A percentile compares a stretch with the other conserved stretches of the same genome.
Conservation (phyloP, 1,139 yeast genomes). For the Suhomyces taliae region DNA sequence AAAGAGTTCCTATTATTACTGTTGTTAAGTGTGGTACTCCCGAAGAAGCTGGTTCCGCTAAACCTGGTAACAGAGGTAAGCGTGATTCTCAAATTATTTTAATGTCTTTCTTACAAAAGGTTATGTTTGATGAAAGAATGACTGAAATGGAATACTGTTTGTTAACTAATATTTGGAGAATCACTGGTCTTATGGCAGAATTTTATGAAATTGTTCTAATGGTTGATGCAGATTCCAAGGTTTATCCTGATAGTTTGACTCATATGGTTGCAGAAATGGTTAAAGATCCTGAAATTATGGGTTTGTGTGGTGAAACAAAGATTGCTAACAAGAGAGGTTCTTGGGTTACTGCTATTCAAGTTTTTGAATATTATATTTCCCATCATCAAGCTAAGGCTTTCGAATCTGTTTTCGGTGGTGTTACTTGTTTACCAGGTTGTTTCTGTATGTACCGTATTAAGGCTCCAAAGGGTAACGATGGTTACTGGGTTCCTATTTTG, state of each 20-base stretch:
- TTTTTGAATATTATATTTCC: slow-evolving; percentile 91
- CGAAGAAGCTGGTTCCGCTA: slow-evolving; percentile 71
- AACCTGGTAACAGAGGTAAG: slow-evolving; percentile 98
- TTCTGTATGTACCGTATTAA: slow-evolving; percentile 94
- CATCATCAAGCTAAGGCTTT: slow-evolving; percentile 97
- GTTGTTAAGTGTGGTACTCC: slow-evolving; percentile 94
- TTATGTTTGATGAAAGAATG: slow-evolving; percentile 96
- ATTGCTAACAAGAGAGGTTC: slow-evolving; percentile 81
- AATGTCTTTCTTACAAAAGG: slow-evolving; percentile 89
- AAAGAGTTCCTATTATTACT: slow-evolving; percentile 79
- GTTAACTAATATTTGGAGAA: slow-evolving; percentile 74
- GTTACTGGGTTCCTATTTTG: slow-evolving; percentile 94
- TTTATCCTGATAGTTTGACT: slow-evolving; percentile 84
- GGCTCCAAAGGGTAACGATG: slow-evolving; percentile 86
- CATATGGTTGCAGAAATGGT: slow-evolving; percentile 96
- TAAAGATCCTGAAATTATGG: slow-evolving; percentile 87
- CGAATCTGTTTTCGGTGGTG: slow-evolving; percentile 95
- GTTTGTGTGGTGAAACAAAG: slow-evolving; percentile 96
- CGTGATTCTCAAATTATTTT: slow-evolving; percentile 94
- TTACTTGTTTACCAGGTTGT: slow-evolving; percentile 97
- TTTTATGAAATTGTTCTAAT: slow-evolving; percentile 81
- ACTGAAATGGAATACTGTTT: slow-evolving; percentile 87
- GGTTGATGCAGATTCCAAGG: slow-evolving; percentile 98
- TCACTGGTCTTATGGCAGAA: slow-evolving; percentile 87
- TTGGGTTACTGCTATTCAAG: slow-evolving; percentile 96